A percentile compares a stretch with the other conserved stretches of the same genome.
Evolutionary conservation across 1,139 yeast genomes (phyloP).

Genomic region (Candida albicans): DNA sequence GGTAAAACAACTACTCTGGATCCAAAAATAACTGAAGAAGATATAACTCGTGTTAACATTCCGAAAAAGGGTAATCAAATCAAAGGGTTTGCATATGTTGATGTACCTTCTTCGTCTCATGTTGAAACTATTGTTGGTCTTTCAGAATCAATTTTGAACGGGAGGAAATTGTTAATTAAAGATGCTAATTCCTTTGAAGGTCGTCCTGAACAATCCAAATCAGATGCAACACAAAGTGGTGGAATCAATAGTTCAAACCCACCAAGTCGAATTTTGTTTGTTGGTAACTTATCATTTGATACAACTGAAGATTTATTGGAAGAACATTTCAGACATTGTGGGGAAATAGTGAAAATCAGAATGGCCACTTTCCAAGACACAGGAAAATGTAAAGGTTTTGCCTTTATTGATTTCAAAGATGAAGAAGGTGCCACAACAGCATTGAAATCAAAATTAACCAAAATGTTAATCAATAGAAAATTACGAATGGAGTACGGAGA

Average conservation of each 20-base stretch:
- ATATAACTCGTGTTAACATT: conserved; percentile 62
- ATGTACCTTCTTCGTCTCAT: conserved; percentile 65
- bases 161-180: conserved; percentile 84
- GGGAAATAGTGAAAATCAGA: conserved; percentile 76
- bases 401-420: conserved; percentile 83
- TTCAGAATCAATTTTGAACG: conserved; percentile 72
- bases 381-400: conserved; percentile 96
- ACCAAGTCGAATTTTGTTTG: conserved; percentile 85
- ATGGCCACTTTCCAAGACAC: conserved; percentile 97
- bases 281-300: conserved; percentile 91
- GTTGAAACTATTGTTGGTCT: conserved; percentile 64
- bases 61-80: conserved; percentile 62
- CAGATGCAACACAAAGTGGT: conserved; percentile 18
- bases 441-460: conserved; percentile 67
- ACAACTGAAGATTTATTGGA: conserved; percentile 80
- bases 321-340: conserved; percentile 77
- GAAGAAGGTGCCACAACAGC: conserved; percentile 84
- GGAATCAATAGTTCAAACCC: conserved; percentile 56
- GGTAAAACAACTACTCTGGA: conserved; percentile 51
- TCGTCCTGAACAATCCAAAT: conserved; percentile 56
- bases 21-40: conserved; percentile 44
- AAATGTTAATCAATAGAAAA: conserved; percentile 68
- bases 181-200: conserved; percentile 83
- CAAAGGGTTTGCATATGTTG: conserved; percentile 91
- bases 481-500: conserved; percentile 92